Conservation (phyloP, 345 rosid species). For the Pistacia vera region DNA sequence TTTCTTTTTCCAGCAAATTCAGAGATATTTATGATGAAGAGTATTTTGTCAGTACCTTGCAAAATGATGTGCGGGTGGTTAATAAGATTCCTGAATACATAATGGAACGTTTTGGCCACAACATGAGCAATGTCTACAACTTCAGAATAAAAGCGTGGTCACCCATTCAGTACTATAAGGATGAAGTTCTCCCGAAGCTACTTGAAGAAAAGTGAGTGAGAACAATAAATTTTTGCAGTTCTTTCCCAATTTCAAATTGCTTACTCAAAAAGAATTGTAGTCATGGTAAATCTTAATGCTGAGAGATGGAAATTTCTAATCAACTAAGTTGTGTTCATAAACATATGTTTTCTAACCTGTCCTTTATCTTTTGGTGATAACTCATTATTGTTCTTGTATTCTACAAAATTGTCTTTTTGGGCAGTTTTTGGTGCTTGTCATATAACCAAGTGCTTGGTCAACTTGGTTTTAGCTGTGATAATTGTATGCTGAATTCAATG, state of each 20-base stretch:
- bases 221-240: slow-evolving; percentile 11
- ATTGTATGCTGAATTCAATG: neutral
- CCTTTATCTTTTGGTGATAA: neutral
- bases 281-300: neutral
- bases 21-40: slow-evolving; percentile 89
- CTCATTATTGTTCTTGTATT: neutral
- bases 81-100: slow-evolving; percentile 80
- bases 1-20: slow-evolving; percentile 72
- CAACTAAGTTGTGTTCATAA: neutral
- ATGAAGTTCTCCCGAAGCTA: slow-evolving; percentile 83
- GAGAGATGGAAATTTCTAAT: neutral
- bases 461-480: neutral
- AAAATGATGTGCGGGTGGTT: slow-evolving; percentile 84
- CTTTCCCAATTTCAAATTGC: neutral
- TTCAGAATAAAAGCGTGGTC: slow-evolving; percentile 99
- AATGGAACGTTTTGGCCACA: slow-evolving; percentile 95
- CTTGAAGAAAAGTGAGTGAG: slow-evolving; percentile 92
- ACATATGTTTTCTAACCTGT: neutral
- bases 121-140: slow-evolving; percentile 91
- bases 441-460: neutral
- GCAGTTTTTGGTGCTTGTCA: neutral
- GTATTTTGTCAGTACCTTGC: slow-evolving; percentile 63
- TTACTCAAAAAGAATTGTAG: neutral
- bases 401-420: neutral
- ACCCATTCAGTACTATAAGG: slow-evolving; percentile 77